Evolutionary conservation across 768 basidiomycete genomes (phyloP).

Genomic region (Amanita brunnescens): DNA sequence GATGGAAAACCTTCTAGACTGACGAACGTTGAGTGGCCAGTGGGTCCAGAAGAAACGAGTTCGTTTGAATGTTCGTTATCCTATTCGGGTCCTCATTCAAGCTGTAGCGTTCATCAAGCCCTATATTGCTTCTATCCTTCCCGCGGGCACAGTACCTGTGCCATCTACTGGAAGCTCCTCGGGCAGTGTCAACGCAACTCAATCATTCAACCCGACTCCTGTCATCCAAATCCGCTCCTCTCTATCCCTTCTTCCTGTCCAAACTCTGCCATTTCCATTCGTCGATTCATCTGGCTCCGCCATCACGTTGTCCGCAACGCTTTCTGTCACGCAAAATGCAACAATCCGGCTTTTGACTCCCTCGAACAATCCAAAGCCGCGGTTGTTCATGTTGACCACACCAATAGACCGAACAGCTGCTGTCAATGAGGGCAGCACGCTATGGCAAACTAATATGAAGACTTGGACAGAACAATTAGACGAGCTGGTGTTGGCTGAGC

Average conservation of each 20-base stretch:
- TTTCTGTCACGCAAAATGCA: conserved; percentile 29
- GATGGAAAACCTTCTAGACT: conserved; percentile 47
- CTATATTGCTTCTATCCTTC: conserved; percentile 69
- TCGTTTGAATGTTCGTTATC: not conserved
- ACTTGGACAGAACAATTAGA: conserved; percentile 79
- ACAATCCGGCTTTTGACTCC: conserved; percentile 59
- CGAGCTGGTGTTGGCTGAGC: conserved; percentile 60
- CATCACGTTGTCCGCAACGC: conserved; percentile 5
- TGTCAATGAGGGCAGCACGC: conserved; percentile 59
- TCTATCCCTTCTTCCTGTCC: conserved; percentile 49
- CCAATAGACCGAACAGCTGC: conserved; percentile 65
- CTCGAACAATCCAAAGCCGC: conserved; percentile 42
- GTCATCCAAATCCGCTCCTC: conserved; percentile 67
- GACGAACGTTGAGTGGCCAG: conserved; percentile 58
- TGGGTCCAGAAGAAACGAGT: conserved; percentile 70
- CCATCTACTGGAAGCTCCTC: conserved; percentile 18
- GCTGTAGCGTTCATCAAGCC: conserved; percentile 60
- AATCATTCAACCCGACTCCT: conserved; percentile 40
- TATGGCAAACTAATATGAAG: conserved; percentile 71
- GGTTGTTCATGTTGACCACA: conserved; percentile 57
- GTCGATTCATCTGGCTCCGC: conserved; percentile 20
- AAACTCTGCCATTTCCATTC: conserved; percentile 62
- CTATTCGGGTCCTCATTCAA: not conserved
- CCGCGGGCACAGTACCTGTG: conserved; percentile 49
- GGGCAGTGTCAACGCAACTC: conserved; percentile 36